A percentile compares a stretch with the other conserved stretches of the same genome.
phyloP scores from a whole-genome alignment of 2,329 filamentous ascomycete species.

The Fusarium abutilonis region DNA sequence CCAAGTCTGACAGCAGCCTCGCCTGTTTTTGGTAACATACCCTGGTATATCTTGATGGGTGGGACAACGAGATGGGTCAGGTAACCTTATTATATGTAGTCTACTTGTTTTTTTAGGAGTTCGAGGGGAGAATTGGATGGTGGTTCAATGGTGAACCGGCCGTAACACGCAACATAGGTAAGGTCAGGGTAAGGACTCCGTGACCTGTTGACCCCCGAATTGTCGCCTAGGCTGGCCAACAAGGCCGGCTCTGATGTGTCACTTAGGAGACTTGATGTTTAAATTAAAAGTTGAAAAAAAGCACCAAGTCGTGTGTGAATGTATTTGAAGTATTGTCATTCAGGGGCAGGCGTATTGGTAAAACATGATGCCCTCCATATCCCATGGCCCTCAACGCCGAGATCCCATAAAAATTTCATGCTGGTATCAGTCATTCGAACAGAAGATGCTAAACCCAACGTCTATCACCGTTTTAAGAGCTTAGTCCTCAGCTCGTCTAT shows the following conservation, averaged over 20 bases:
- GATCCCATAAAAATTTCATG: conserved; percentile 48
- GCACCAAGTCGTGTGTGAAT: conserved; percentile 23
- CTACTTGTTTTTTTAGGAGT: conserved; percentile 43
- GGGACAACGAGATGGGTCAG: conserved; percentile 36
- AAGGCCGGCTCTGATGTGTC: conserved; percentile 40
- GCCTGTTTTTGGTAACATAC: neutral
- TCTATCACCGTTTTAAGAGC: conserved; percentile 40
- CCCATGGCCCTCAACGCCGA: conserved; percentile 51
- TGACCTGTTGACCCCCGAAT: conserved; percentile 49
- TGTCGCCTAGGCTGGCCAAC: conserved; percentile 32
- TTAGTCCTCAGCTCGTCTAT: conserved; percentile 18
- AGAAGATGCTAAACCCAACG: conserved; percentile 43
- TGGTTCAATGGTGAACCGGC: conserved; percentile 27
- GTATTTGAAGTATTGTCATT: conserved; percentile 41
- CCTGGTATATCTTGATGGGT: conserved; percentile 15
- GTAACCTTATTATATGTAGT: conserved; percentile 46
- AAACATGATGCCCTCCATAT: conserved; percentile 47
- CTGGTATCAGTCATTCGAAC: conserved; percentile 51
- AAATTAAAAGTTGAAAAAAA: conserved; percentile 25
- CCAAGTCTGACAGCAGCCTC: conserved; percentile 8
- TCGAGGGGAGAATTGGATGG: conserved; percentile 20
- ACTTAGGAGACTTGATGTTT: conserved; percentile 41
- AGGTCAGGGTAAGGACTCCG: conserved; percentile 65
- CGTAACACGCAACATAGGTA: conserved; percentile 53
- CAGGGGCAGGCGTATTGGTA: conserved; percentile 42